Percentiles rank a stretch among this genome's conserved stretches.
These are phyloP conservation scores for Trametes pubescens DNA, from an alignment of 1,284 basidiomycete genomes.

Conservation along the genomic window DNA sequence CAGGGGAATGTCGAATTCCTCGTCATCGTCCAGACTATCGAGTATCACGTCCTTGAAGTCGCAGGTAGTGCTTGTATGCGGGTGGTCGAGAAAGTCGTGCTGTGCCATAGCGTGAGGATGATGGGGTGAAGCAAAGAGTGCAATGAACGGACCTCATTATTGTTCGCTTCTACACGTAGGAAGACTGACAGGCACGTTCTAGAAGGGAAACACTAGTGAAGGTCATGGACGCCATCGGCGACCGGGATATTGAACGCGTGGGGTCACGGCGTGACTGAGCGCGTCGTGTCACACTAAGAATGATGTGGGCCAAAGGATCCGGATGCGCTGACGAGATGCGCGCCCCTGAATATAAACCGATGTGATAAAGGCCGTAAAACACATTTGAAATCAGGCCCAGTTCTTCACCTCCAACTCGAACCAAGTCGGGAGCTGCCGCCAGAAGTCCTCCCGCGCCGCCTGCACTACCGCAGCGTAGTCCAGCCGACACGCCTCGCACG, in stretches of 20 bases:
- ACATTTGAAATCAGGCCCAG: slow-evolving; percentile 50
- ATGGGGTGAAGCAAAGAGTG: not conserved
- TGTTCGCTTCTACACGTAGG: too few species aligned
- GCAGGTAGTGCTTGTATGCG: not conserved
- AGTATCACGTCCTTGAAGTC: not conserved
- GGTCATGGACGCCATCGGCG: too few species aligned
- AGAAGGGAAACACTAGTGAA: not conserved
- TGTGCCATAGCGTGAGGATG: not conserved
- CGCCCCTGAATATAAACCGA: not conserved
- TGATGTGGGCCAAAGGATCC: not conserved
- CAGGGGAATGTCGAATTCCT: slow-evolving; percentile 13
- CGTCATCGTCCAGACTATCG: slow-evolving; percentile 4
- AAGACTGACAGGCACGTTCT: not conserved
- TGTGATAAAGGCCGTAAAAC: not conserved
- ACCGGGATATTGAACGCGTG: slow-evolving; percentile 5
- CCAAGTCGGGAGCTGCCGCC: slow-evolving; percentile 69
- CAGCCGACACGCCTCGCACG: slow-evolving; percentile 70
- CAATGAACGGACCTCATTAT: not conserved
- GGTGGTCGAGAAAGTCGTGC: not conserved
- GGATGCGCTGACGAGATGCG: not conserved
- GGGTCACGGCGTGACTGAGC: slow-evolving; percentile 29
- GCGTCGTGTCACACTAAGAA: slow-evolving; percentile 23
- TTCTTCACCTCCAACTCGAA: slow-evolving; percentile 63
- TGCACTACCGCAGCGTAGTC: slow-evolving; percentile 67
- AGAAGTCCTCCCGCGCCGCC: slow-evolving; percentile 65